Evolutionary conservation across 371 early-diverging fungal genomes (phyloP), one percentile per base, ranked within the genome.

Genomic region (Rhizopus arrhizus): DNA sequence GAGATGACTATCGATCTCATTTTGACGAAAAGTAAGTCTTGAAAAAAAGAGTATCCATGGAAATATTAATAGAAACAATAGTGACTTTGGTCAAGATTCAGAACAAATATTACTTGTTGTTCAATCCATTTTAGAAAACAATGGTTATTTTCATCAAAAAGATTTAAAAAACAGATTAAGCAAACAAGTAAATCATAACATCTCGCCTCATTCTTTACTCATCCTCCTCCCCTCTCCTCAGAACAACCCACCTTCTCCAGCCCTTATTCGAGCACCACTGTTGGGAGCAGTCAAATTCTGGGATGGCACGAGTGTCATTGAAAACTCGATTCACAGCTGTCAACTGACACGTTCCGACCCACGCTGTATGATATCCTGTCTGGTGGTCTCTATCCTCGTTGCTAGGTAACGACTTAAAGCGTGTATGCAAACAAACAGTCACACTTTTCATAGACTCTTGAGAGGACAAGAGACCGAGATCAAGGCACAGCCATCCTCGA

Each of bases 301-400:
- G 86, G 86, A 86, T 61, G 86, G 83, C 29, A 74, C 73, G 2
- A 73, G 74, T 5, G 85, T 87, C 0, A 81, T 85, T 48, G 75
- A 82, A 62, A 84, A 85, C 49, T 64, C 87, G 2, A 70, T 81
- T 8, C 78, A 83, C 4, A 84, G 82, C 33, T 84, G 85, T 41
- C 77, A 76, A 43, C 78, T 85, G 36, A 86, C 88, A 6, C 88
- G 87, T 53, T 85, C 87, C n/a, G 88, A 90, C 62, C 86, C 85
- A 42, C 74, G 88, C 4, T 87, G 86, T 58, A 68, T 86, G 65
- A 73, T 86, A 29, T 77, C 84, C 35, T 85, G 85, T 58, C 70
- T 83, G 3, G 69, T 87, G 40, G 69, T 83, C 1, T 81, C 85
- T 12, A 78, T 76, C 12, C 54, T 89, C 49, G 75, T 88, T 28